Percentiles rank a stretch among this genome's conserved stretches.
Evolutionary conservation across 2,329 filamentous ascomycete genomes (phyloP).

Genomic region (Dendrostoma leiphaemia): DNA sequence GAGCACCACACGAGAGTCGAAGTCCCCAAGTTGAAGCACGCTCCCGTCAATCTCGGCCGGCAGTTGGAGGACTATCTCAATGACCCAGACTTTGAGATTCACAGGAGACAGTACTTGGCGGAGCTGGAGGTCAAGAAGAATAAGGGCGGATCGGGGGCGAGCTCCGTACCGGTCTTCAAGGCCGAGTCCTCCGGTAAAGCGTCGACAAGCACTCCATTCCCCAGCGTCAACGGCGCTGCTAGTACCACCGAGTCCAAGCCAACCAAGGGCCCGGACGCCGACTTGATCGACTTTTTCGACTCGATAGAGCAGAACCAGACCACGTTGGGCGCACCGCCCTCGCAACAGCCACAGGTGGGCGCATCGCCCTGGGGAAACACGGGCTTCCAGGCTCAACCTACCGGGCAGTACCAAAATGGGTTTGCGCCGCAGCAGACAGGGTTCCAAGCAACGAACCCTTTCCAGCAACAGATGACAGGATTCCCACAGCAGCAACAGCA

Average conservation of each 20-base stretch:
- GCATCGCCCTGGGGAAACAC: slow-evolving; percentile 14
- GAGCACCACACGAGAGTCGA: slow-evolving; percentile 90
- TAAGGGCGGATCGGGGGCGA: slow-evolving; percentile 37
- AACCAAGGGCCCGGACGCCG: slow-evolving; percentile 66
- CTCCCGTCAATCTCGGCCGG: slow-evolving; percentile 83
- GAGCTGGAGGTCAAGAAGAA: slow-evolving; percentile 71
- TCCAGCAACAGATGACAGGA: slow-evolving; percentile 37
- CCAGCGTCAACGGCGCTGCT: slow-evolving; percentile 33
- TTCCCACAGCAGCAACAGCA: slow-evolving; percentile 33
- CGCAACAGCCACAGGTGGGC: slow-evolving; percentile 29
- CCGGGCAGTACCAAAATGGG: slow-evolving; percentile 37
- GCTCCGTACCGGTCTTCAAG: slow-evolving; percentile 32
- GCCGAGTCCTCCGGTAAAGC: slow-evolving; percentile 34
- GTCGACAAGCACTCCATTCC: slow-evolving; percentile 39
- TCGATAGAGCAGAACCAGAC: slow-evolving; percentile 85
- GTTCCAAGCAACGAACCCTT: slow-evolving; percentile 40
- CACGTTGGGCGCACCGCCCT: slow-evolving; percentile 53
- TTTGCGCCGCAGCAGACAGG: slow-evolving; percentile 39
- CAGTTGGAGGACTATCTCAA: slow-evolving; percentile 93
- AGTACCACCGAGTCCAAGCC: slow-evolving; percentile 22
- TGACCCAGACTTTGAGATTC: slow-evolving; percentile 92
- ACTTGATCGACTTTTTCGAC: slow-evolving; percentile 92
- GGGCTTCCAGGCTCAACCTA: slow-evolving; percentile 36
- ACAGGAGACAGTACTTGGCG: slow-evolving; percentile 86
- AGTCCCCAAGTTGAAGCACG: slow-evolving; percentile 96